Conservation (phyloP, 116 monocot genomes). For the Cymodocea nodosa region DNA sequence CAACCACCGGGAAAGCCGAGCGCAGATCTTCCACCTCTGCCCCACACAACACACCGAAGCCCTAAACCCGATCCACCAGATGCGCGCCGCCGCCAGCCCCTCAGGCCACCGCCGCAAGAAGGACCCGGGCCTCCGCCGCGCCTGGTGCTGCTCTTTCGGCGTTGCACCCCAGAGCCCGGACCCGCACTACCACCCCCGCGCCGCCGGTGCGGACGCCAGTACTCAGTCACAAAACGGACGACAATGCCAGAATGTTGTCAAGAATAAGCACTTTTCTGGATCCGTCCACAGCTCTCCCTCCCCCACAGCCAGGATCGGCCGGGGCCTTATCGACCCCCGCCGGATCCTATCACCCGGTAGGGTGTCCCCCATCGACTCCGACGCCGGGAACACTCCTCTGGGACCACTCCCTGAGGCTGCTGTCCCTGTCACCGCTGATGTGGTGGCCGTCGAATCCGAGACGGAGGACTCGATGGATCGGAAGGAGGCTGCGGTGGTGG, state of each 20-base stretch:
- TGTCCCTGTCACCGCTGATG: not conserved
- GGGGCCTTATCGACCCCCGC: slow-evolving; percentile 62
- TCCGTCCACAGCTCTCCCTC: slow-evolving; percentile 56
- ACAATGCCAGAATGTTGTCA: not conserved
- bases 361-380: slow-evolving; percentile 84
- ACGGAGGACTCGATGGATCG: slow-evolving; percentile 10
- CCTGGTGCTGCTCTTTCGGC: slow-evolving; percentile 80
- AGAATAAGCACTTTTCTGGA: slow-evolving; percentile 11
- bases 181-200: slow-evolving; percentile 6
- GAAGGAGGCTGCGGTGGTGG: not conserved
- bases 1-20: too few relatives aligned
- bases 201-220: not conserved
- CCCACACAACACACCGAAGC: not conserved
- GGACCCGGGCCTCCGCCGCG: slow-evolving; percentile 16
- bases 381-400: slow-evolving; percentile 13
- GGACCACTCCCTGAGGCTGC: slow-evolving; percentile 7
- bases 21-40: not conserved
- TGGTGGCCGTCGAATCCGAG: not conserved
- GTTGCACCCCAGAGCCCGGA: slow-evolving; percentile 49
- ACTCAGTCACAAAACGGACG: not conserved
- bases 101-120: slow-evolving; percentile 7
- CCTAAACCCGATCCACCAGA: not conserved
- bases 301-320: slow-evolving; percentile 43
- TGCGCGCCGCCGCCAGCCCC: not conserved
- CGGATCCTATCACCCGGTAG: slow-evolving; percentile 85